Percentiles rank a stretch among this genome's conserved stretches.
Conservation (phyloP, 345 rosid species). For the Sisymbrium irio region DNA sequence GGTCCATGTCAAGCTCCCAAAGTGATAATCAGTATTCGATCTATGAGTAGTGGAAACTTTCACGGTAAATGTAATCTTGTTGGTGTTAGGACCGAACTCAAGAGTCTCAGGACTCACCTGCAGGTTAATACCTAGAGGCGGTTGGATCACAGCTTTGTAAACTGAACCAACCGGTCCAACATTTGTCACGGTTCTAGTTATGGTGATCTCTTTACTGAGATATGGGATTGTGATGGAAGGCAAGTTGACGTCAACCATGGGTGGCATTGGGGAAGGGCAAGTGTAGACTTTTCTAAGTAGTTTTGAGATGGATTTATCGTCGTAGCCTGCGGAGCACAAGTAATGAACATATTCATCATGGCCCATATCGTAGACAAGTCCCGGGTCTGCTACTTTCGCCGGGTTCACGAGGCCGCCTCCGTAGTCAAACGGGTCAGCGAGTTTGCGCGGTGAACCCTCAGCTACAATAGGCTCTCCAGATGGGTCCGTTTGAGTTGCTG, state of each 20-base stretch:
- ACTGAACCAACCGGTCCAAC: conserved; percentile 52
- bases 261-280: conserved; percentile 48
- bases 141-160: conserved; percentile 46
- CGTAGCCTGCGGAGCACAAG: conserved; percentile 61
- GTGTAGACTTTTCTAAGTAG: conserved; percentile 37
- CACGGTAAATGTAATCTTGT: conserved; percentile 33
- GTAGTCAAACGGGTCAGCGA: conserved; percentile 60
- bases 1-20: conserved; percentile 69
- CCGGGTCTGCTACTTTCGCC: conserved; percentile 47
- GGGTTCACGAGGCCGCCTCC: conserved; percentile 74
- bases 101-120: conserved; percentile 52
- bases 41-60: conserved; percentile 32
- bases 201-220: conserved; percentile 43
- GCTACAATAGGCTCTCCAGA: conserved; percentile 45
- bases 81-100: conserved; percentile 45
- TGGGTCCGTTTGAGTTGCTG: conserved; percentile 53
- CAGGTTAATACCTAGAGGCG: conserved; percentile 50
- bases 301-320: conserved; percentile 45
- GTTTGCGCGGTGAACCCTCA: conserved; percentile 58
- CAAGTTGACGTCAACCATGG: conserved; percentile 51
- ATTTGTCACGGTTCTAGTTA: conserved; percentile 63
- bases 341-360: conserved; percentile 47
- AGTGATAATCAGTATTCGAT: conserved; percentile 43
- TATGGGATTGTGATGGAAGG: conserved; percentile 70
- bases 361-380: conserved; percentile 55